Base-by-base conservation (phyloP, 139 green algal genomes). In the Deuterostichococcus epilithicus region DNA sequence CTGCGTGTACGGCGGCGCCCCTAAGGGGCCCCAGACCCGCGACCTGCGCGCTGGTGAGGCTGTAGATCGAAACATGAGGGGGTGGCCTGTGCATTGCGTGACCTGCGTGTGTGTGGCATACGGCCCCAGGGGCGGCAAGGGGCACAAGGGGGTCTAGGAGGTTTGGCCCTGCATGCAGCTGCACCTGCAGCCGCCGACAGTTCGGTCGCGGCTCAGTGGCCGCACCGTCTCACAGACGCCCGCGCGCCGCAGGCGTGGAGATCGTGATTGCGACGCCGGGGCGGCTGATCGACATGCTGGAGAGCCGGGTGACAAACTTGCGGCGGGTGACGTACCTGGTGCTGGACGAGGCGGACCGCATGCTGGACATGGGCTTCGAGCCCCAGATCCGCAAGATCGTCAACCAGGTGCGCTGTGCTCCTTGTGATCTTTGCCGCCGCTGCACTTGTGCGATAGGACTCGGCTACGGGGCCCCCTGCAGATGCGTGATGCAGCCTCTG, bases 291-390 rank as follows among this genome's bases (percentile, higher is more conserved):
- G 94, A 97, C 80, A 87, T 97, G 74, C 79, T 97, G 30, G 90
- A 96, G 35, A 82, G 52, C 26, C 81, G 88, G 3, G 70, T 80
- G 10, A 94, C 88, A 38, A 93, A 92, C 80, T 83, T 97, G 74
- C 63, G 76, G 36, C 83, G 90, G 26, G 92, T 97, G 52, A 95
- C 91, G 1, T 97, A 96, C 81, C 80, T 97, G 75, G 93, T 97
- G 69, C 85, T 98, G 75, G 94, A 98, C 77, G 94, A 98, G 87
- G 94, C 94, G 13, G 94, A 98, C 77, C 86, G 94, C 80, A 98
- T 98, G 94, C 86, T 98, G 75, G 94, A 97, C 85, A 97, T 97
- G 93, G 94, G 94, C 45, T 97, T 98, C 59, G 93, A 97, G 80
- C 92, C 93, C 15, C 87, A 94, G 79, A 92, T 95, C 47, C 77